phyloP scores from a whole-genome alignment of 768 basidiomycete species.

The Psilocybe sp. region DNA sequence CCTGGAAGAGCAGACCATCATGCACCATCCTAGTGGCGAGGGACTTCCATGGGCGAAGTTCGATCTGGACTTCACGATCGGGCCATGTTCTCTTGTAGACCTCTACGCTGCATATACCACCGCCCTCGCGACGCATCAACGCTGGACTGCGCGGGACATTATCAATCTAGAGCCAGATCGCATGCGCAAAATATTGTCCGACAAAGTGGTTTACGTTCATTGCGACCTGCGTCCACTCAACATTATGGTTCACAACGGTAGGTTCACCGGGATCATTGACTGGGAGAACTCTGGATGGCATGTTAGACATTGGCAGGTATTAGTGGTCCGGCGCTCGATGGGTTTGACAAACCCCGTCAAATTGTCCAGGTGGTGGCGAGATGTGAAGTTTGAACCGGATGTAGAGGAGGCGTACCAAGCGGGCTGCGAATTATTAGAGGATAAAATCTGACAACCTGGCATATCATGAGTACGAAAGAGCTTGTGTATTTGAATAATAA shows the following conservation, averaged over 20 bases:
- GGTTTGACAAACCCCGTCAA: neutral
- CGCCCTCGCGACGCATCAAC: neutral
- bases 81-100: neutral
- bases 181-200: neutral
- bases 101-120: neutral
- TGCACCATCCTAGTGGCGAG: neutral
- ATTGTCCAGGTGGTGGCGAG: neutral
- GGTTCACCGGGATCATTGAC: neutral
- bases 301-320: neutral
- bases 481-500: no score
- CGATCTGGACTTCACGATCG: neutral
- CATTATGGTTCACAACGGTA: neutral
- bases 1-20: neutral
- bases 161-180: neutral
- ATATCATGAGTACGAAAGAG: no score
- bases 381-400: neutral
- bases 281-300: constrained; percentile 1
- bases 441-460: no score
- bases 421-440: neutral
- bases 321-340: neutral
- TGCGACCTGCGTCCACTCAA: neutral
- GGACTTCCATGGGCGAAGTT: neutral
- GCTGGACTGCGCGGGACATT: no score
- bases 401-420: neutral
- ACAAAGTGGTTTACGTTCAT: neutral